These are phyloP conservation scores for Nepenthes alata DNA, from an alignment of 179 eudicot genomes.

Conservation along the genomic window DNA sequence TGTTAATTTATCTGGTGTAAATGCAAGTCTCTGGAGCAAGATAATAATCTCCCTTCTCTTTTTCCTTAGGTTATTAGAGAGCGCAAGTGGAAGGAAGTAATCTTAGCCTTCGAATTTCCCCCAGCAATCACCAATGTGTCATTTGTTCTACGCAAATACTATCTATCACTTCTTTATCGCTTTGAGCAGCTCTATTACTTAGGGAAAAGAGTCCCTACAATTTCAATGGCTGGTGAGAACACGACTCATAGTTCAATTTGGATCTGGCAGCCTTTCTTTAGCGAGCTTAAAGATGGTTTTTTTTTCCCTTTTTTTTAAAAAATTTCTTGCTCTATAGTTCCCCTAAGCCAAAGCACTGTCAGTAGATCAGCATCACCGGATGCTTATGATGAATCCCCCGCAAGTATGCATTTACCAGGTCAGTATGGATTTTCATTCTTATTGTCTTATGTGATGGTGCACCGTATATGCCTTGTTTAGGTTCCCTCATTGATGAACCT, in stretches of 20 bases:
- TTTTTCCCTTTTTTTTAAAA: no score
- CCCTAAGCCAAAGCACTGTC: slow-evolving; percentile 12
- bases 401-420: slow-evolving; percentile 18
- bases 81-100: slow-evolving; percentile 78
- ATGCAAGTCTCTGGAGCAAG: not conserved
- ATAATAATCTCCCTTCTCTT: slow-evolving; percentile 1
- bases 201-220: slow-evolving; percentile 36
- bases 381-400: not conserved
- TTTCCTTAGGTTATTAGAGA: slow-evolving; percentile 47
- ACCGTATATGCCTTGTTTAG: no score
- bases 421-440: slow-evolving; percentile 2
- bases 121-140: slow-evolving; percentile 45
- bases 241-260: not conserved
- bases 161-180: slow-evolving; percentile 59
- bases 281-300: not conserved
- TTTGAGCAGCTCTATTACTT: slow-evolving; percentile 80
- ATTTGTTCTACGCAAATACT: slow-evolving; percentile 53
- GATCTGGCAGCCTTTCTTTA: not conserved
- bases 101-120: slow-evolving; percentile 36
- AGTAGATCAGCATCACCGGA: slow-evolving; percentile 13
- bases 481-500: no score
- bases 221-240: slow-evolving; percentile 26
- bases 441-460: no score
- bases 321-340: slow-evolving; percentile 17
- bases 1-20: not conserved